Evolutionary conservation across 139 green algal species (phyloP), one percentile per base, ranked within the genome.

Genomic region (Coelastrella sp.): DNA sequence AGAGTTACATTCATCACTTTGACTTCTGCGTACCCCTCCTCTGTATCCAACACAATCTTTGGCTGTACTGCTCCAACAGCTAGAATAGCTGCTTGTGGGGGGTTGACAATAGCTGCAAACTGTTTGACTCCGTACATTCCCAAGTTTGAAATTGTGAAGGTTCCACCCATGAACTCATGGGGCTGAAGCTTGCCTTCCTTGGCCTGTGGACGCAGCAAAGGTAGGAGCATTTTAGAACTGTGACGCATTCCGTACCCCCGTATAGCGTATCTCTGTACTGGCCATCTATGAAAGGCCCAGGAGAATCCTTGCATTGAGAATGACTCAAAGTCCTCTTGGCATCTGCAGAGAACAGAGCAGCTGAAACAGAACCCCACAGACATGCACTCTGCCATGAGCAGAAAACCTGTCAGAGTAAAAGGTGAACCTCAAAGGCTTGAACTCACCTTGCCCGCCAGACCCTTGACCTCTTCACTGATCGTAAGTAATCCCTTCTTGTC

Each of bases 31-130:
- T 91, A 96, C 11, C 71, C 78, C 56, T 89, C 88, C 13, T 77
- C 54, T 6, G 73, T 79, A 56, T 16, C 80, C 7, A 71, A 54
- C 54, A 80, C 83, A 60, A 96, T 90, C 80, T 90, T 86, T 47
- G 92, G 89, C 66, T 88, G n/a, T 6, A 73, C 83, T 80, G 90
- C 85, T 0, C 91, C 91, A 4, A 93, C 81, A 16, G 91, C 91
- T 22, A 93, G 91, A 76, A 91, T 93, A 66, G 86, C 85, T 84
- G 93, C 95, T 94, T 98, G 96, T 0, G 97, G 97, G 17, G 98
- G 98, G 94, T 99, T 99, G 87, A 99, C 92, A 92, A 99, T 99
- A 86, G 98, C 98, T 4, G 94, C 91, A 93, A 99, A 99, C 88
- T 98, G 92, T 68, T 96, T 96, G 23, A 99, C 92, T 66, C 96